Evolutionary conservation across 495 filamentous ascomycete genomes (phyloP).

Genomic region (Hyaloscypha bicolor): DNA sequence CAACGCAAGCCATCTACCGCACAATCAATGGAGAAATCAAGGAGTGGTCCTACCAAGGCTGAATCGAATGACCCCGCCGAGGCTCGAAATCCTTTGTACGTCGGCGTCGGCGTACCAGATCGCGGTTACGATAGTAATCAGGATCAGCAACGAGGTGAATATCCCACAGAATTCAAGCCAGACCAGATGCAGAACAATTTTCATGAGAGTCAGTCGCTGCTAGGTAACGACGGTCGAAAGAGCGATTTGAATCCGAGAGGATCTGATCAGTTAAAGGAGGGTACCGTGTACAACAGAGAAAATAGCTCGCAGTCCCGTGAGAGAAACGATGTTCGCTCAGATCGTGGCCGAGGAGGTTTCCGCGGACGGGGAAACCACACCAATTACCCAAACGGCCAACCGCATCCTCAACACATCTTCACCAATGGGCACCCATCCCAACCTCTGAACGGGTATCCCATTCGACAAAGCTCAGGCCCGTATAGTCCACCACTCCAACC

Average conservation of each 20-base stretch:
- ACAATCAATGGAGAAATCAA: constrained; percentile 41
- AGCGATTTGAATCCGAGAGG: constrained; percentile 30
- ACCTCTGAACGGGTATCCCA: constrained; percentile 36
- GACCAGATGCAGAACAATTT: constrained; percentile 16
- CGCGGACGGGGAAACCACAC: constrained; percentile 54
- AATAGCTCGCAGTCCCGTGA: constrained; percentile 39
- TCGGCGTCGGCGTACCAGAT: background rate
- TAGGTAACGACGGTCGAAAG: constrained; percentile 27
- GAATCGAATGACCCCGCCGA: constrained; percentile 11
- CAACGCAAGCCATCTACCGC: constrained; percentile 42
- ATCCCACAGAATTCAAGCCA: constrained; percentile 16
- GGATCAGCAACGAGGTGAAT: constrained; percentile 16
- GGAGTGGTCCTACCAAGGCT: constrained; percentile 24
- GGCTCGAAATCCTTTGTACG: constrained; percentile 1
- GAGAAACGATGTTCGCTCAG: constrained; percentile 49
- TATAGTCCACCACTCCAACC: constrained; percentile 39
- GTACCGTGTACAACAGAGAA: constrained; percentile 22
- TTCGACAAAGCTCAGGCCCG: constrained; percentile 26
- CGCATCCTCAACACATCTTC: constrained; percentile 46
- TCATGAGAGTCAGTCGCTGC: constrained; percentile 20
- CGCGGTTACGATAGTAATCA: background rate
- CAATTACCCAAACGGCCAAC: constrained; percentile 36
- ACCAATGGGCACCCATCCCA: constrained; percentile 49
- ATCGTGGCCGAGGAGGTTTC: constrained; percentile 56
- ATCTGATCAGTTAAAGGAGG: constrained; percentile 25